Evolutionary conservation across 768 basidiomycete species (phyloP), one percentile per base, ranked within the genome.

Genomic region (Agrocybe praecox): DNA sequence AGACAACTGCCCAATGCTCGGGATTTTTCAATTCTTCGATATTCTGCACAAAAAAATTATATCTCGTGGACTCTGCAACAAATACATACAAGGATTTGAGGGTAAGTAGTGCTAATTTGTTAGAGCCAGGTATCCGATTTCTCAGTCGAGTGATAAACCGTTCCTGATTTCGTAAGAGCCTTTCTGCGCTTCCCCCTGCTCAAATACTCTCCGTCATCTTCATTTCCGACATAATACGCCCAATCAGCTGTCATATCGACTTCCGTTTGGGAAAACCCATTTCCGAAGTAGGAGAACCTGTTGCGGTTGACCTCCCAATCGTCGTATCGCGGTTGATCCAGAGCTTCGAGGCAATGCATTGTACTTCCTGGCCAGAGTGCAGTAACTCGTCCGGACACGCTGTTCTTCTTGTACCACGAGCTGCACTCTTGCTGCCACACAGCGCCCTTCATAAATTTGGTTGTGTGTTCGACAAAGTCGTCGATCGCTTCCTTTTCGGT

Each of bases 401-500:
- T 56, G 2, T 56, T 52, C 6, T 57, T 60, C 56, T 75, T 73
- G 62, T 75, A 75, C 71, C 74, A 75, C 0, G 71, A 73, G 2
- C 64, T 60, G 44, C 74, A 74, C 2, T 65, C 65, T 6, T 67
- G 52, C 12, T 63, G 58, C 73, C 71, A 75, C 4, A 74, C 72
- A 1, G 70, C 72, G 6, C 57, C 42, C 47, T 69, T 70, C 71
- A 74, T 75, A 53, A 68, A 74, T 6, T 62, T 52, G 51, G 74
- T 69, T 49, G 70, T 73, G 64, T 66, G 65, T 1, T 55, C 67
- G 42, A 70, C 61, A 44, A 74, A 74, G 40, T 75, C 74, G 2
- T 73, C 69, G 0, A 72, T 60, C 6, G 72, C 74, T 21, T 74
- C 73, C n/a, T 44, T 72, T 49, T 75, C 73, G 2, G 73, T 72